These are phyloP conservation scores for Ceratocystis cacaofunesta DNA, from an alignment of 2,329 filamentous ascomycete species.

Conservation along the genomic window DNA sequence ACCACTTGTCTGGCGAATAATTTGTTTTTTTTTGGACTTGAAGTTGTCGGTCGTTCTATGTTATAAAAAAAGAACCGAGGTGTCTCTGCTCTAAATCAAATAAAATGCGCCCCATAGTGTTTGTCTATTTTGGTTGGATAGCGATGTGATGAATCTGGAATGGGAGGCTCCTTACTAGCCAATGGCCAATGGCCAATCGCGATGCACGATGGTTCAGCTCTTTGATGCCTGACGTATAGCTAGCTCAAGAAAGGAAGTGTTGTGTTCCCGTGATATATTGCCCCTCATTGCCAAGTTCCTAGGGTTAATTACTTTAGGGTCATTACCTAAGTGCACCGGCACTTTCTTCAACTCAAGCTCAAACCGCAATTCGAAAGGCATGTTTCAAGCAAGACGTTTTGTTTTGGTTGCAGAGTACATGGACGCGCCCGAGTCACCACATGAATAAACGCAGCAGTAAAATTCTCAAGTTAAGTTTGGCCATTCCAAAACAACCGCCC, in stretches of 20 bases:
- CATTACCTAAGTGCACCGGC: no score
- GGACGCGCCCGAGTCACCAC: not conserved
- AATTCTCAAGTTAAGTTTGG: not conserved
- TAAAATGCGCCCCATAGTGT: not conserved
- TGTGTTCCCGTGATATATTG: not conserved
- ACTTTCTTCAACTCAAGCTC: no score
- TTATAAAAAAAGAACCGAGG: not conserved
- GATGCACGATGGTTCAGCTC: not conserved
- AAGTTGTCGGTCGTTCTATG: not conserved
- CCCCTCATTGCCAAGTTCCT: not conserved
- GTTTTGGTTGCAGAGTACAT: not conserved
- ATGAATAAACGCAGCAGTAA: not conserved
- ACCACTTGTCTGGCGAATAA: no score
- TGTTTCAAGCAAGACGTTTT: not conserved
- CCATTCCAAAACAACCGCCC: not conserved
- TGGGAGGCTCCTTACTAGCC: not conserved
- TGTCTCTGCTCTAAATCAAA: not conserved
- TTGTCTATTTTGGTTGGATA: not conserved
- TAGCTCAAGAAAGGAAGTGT: not conserved
- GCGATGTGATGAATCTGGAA: slow-evolving; percentile 1
- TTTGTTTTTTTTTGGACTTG: no score
- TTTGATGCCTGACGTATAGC: not conserved
- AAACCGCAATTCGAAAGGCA: no score
- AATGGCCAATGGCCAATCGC: not conserved
- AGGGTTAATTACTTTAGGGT: not conserved